phyloP scores from a whole-genome alignment of 345 rosid species.

The Dovyalis caffra region DNA sequence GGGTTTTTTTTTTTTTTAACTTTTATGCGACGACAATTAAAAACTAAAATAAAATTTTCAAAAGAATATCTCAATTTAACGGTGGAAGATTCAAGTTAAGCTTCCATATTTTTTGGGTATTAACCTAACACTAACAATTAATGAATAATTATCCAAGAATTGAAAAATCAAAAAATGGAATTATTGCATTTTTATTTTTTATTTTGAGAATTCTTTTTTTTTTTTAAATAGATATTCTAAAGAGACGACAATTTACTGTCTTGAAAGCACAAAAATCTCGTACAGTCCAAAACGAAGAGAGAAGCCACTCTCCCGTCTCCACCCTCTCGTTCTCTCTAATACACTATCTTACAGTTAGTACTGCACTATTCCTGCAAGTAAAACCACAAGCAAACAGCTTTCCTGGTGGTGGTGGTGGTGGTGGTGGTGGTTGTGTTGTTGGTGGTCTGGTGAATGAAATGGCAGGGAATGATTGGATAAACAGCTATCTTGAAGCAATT shows the following conservation, averaged over 20 bases:
- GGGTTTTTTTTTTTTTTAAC: too few species aligned
- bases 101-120: too few species aligned
- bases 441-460: conserved; percentile 23
- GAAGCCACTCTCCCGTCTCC: background rate
- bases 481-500: conserved; percentile 96
- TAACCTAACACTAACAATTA: too few species aligned
- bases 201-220: background rate
- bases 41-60: too few species aligned
- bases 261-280: background rate
- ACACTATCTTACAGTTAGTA: background rate
- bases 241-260: background rate
- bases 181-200: too few species aligned
- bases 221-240: background rate
- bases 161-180: too few species aligned
- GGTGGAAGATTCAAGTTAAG: too few species aligned
- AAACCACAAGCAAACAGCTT: background rate
- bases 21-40: too few species aligned
- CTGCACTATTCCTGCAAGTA: background rate
- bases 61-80: too few species aligned
- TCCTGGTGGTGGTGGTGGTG: background rate
- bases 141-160: too few species aligned
- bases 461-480: conserved; percentile 99
- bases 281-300: background rate
- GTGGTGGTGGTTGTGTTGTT: background rate
- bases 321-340: background rate